Evolutionary conservation across 257 asterid genomes (phyloP).

Genomic region (Penstemon eatonii): DNA sequence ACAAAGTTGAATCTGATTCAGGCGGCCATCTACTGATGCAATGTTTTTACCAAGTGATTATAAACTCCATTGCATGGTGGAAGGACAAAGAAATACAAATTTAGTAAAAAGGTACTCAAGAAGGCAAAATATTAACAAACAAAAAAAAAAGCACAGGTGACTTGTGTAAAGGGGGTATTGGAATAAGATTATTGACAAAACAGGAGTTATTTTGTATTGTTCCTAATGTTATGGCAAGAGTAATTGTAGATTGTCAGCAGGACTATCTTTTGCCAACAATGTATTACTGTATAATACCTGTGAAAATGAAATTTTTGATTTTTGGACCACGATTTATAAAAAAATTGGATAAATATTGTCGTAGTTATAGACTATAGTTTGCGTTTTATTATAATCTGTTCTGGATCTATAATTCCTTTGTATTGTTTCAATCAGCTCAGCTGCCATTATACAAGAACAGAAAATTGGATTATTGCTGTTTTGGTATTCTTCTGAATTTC

Average conservation of each 20-base stretch:
- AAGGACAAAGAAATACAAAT: not conserved
- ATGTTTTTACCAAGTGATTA: not conserved
- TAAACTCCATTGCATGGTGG: not conserved
- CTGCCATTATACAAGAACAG: too few species aligned
- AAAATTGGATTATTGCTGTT: too few species aligned
- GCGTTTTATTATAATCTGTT: too few species aligned
- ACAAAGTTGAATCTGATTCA: not conserved
- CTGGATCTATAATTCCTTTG: too few species aligned
- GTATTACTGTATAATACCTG: not conserved
- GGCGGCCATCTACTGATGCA: constrained; percentile 6
- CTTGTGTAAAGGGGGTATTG: not conserved
- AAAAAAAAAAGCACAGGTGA: not conserved
- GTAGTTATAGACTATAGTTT: too few species aligned
- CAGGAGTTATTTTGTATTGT: not conserved
- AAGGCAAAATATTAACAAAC: not conserved
- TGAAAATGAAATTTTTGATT: not conserved
- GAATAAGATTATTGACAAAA: constrained; percentile 2
- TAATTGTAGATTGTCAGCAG: not conserved
- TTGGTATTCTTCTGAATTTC: too few species aligned
- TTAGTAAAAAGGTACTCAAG: constrained; percentile 10
- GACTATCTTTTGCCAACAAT: not conserved
- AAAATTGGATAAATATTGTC: too few species aligned
- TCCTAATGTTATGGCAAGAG: not conserved
- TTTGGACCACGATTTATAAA: too few species aligned
- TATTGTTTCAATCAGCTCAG: too few species aligned